A percentile compares a stretch with the other conserved stretches of the same genome.
These are phyloP conservation scores for Nakazawaea wyomingensis DNA, from an alignment of 805 yeast genomes.

Conservation along the genomic window DNA sequence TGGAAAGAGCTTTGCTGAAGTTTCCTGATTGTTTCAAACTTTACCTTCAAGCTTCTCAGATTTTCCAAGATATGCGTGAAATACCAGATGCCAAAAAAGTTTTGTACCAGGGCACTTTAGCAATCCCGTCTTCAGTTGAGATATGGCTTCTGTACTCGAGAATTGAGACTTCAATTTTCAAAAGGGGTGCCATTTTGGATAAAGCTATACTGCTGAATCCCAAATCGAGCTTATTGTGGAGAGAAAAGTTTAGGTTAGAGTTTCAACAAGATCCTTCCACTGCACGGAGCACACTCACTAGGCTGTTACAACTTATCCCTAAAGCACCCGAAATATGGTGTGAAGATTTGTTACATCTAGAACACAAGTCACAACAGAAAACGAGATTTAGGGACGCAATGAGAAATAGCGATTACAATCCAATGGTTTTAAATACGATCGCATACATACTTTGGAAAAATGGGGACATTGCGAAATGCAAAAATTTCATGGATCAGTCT, in stretches of 20 bases:
- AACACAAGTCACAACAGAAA: conserved; percentile 47
- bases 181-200: conserved; percentile 71
- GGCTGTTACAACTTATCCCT: conserved; percentile 57
- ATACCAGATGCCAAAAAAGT: conserved; percentile 40
- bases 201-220: conserved; percentile 53
- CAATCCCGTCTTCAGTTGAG: conserved; percentile 34
- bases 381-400: conserved; percentile 67
- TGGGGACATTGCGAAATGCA: conserved; percentile 58
- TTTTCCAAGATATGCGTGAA: conserved; percentile 29
- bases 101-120: conserved; percentile 43
- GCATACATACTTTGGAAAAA: conserved; percentile 66
- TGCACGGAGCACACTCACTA: conserved; percentile 49
- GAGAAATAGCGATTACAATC: conserved; percentile 55
- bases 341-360: conserved; percentile 43
- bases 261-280: conserved; percentile 37
- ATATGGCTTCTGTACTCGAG: conserved; percentile 54
- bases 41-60: conserved; percentile 59
- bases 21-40: conserved; percentile 50
- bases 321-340: conserved; percentile 61
- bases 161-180: conserved; percentile 37
- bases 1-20: conserved; percentile 40
- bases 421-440: conserved; percentile 53
- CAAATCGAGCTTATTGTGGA: conserved; percentile 47
- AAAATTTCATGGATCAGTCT: conserved; percentile 72
- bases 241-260: conserved; percentile 57